phyloP scores from a whole-genome alignment of 208 protist genomes.

The Crithidia thermophila region DNA sequence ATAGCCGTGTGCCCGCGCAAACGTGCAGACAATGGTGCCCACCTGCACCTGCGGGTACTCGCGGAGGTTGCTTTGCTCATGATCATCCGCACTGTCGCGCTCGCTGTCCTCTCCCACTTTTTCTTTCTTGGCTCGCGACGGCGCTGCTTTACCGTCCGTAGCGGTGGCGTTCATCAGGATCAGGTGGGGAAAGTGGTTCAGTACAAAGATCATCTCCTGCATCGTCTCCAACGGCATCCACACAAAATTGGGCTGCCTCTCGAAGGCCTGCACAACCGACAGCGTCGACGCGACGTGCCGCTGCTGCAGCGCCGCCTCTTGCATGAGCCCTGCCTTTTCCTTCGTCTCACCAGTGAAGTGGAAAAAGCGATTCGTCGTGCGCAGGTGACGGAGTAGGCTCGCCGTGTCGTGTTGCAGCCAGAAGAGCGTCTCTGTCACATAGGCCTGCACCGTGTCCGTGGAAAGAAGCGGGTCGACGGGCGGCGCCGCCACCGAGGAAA shows the following conservation, averaged over 20 bases:
- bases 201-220: slow-evolving; percentile 71
- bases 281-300: slow-evolving; percentile 66
- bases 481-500: not conserved
- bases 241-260: slow-evolving; percentile 63
- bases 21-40: slow-evolving; percentile 12
- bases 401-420: slow-evolving; percentile 74
- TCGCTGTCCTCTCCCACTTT: not conserved
- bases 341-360: slow-evolving; percentile 54
- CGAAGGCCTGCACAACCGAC: slow-evolving; percentile 59
- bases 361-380: slow-evolving; percentile 34
- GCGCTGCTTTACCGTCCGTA: not conserved
- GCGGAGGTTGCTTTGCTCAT: slow-evolving; percentile 21
- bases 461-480: slow-evolving; percentile 11
- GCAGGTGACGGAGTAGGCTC: slow-evolving; percentile 65
- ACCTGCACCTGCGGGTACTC: slow-evolving; percentile 16
- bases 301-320: slow-evolving; percentile 35
- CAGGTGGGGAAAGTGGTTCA: slow-evolving; percentile 43
- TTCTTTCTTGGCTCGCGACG: not conserved
- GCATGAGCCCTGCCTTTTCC: slow-evolving; percentile 24
- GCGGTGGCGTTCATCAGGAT: not conserved
- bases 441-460: slow-evolving; percentile 27
- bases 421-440: slow-evolving; percentile 61
- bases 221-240: slow-evolving; percentile 85
- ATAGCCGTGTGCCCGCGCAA: slow-evolving; percentile 53
- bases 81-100: slow-evolving; percentile 38